A percentile compares a stretch with the other conserved stretches of the same genome.
These are phyloP conservation scores for Podosphaera fusca DNA, from an alignment of 2,329 filamentous ascomycete species.

Conservation along the genomic window DNA sequence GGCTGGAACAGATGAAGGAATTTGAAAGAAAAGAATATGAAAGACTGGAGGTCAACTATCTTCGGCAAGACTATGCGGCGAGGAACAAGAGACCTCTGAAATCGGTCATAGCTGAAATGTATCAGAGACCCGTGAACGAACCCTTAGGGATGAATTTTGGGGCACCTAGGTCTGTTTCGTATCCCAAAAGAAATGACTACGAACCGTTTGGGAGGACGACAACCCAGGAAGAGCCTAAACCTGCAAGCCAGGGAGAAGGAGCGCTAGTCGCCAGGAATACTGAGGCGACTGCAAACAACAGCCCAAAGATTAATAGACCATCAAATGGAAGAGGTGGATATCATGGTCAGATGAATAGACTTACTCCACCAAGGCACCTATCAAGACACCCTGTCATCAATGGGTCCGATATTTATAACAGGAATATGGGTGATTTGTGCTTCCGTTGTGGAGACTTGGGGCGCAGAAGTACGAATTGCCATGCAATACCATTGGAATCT, in stretches of 20 bases:
- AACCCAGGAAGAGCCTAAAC: not conserved
- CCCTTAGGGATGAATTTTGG: too few species aligned
- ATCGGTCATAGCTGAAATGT: too few species aligned
- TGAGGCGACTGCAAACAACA: not conserved
- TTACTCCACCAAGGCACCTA: not conserved
- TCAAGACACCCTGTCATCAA: not conserved
- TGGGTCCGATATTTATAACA: not conserved
- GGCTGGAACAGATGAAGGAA: not conserved
- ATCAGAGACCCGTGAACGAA: too few species aligned
- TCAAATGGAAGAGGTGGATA: not conserved
- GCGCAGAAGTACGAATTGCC: not conserved
- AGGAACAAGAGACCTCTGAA: too few species aligned
- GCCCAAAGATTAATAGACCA: not conserved
- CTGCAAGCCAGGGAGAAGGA: not conserved
- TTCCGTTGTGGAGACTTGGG: not conserved
- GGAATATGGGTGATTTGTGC: not conserved
- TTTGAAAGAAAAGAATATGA: constrained; percentile 1
- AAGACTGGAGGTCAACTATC: too few species aligned
- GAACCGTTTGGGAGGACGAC: not conserved
- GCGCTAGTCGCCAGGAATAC: not conserved
- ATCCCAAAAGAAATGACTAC: too few species aligned
- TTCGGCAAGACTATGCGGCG: too few species aligned
- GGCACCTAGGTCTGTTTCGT: too few species aligned
- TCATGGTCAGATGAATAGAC: not conserved
- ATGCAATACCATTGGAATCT: not conserved